Evolutionary conservation across 78 protist species (phyloP).

Genomic region (Emiliania huxleyi): DNA sequence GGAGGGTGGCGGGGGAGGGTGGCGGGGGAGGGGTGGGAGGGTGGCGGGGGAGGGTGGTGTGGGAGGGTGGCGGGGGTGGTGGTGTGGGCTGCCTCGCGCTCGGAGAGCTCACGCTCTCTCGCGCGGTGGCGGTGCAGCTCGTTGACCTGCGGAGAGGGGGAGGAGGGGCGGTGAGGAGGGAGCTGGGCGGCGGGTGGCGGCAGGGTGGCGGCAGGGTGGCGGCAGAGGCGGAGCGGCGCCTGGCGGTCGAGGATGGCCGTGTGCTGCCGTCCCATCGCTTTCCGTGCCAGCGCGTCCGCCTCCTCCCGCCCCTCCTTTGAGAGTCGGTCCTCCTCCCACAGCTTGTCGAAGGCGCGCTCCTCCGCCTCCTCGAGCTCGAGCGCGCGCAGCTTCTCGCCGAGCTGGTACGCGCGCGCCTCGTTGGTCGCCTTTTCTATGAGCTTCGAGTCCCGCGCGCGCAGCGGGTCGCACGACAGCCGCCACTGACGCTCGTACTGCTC

Average conservation of each 20-base stretch:
- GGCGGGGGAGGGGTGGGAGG: no score
- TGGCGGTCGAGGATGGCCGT: not conserved
- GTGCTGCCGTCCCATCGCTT: not conserved
- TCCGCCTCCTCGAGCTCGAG: conserved; percentile 8
- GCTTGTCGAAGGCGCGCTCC: not conserved
- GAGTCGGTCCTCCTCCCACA: not conserved
- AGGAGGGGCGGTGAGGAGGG: no score
- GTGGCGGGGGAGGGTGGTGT: no score
- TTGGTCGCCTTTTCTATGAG: not conserved
- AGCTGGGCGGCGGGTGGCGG: no score
- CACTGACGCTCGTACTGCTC: conserved; percentile 6
- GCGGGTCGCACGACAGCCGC: not conserved
- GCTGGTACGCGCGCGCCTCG: not conserved
- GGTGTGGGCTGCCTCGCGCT: no score
- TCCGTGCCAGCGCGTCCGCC: not conserved
- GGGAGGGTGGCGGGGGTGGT: no score
- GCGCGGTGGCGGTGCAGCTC: not conserved
- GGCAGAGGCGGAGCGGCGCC: no score
- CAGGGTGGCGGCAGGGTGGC: no score
- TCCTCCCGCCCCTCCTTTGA: not conserved
- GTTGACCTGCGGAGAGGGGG: no score
- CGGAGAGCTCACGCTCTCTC: not conserved
- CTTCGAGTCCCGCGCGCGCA: not conserved
- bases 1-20: no score
- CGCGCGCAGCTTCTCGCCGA: not conserved